phyloP scores from a whole-genome alignment of 2,329 filamentous ascomycete species.

The Trichoderma pleuroti region DNA sequence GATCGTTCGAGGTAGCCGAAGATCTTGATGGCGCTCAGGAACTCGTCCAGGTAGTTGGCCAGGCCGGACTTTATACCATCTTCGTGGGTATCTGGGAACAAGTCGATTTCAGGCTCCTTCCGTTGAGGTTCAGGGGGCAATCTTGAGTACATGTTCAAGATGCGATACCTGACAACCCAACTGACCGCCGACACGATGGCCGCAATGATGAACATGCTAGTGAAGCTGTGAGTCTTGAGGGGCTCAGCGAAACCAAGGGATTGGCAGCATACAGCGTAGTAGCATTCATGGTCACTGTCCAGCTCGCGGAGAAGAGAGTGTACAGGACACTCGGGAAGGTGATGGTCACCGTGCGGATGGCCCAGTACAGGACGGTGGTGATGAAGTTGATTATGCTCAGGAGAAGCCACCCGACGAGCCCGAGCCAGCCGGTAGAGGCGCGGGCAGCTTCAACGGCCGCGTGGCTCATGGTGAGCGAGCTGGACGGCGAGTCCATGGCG shows the following conservation, averaged over 20 bases:
- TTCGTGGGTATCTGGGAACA: conserved; percentile 91
- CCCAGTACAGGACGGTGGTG: conserved; percentile 67
- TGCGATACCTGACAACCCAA: conserved; percentile 93
- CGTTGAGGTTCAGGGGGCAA: conserved; percentile 91
- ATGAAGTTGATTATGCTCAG: conserved; percentile 53
- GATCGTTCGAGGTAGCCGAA: conserved; percentile 96
- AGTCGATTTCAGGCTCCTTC: conserved; percentile 90
- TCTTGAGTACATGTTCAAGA: conserved; percentile 94
- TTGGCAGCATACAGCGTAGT: conserved; percentile 71
- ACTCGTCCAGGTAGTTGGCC: conserved; percentile 96
- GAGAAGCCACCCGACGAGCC: conserved; percentile 53
- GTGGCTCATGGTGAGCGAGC: conserved; percentile 36
- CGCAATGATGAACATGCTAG: conserved; percentile 70
- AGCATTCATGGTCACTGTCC: conserved; percentile 98
- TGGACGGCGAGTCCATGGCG: conserved; percentile 31
- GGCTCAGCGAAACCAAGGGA: not conserved
- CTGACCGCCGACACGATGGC: conserved; percentile 78
- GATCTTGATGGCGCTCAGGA: conserved; percentile 96
- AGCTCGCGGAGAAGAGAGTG: conserved; percentile 81
- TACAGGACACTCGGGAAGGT: conserved; percentile 88
- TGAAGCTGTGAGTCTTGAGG: conserved; percentile 22
- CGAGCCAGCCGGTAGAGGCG: conserved; percentile 53
- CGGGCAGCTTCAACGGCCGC: conserved; percentile 33
- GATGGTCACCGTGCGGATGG: conserved; percentile 80
- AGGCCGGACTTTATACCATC: conserved; percentile 85